Evolutionary conservation across 768 basidiomycete species (phyloP), one percentile per base, ranked within the genome.

Genomic region (Trametes cubensis): DNA sequence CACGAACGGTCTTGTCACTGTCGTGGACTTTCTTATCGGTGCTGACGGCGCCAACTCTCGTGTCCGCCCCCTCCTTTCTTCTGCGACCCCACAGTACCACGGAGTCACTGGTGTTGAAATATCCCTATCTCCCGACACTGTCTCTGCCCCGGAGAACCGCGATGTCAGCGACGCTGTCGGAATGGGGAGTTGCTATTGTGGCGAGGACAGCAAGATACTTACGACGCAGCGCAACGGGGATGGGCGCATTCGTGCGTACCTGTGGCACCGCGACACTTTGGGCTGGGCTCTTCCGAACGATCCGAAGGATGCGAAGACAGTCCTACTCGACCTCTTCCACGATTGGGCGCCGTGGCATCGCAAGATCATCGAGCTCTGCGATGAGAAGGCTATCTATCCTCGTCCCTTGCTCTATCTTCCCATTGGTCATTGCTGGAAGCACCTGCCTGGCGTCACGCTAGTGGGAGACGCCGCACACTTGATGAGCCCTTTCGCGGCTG

Each of bases 21-120:
- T 49, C 13, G 25, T 58, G 28, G 72, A 69, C 56, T 2, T 75
- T 49, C 58, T 77, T 40, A 61, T 78, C 41, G 77, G 77, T 8
- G 76, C 77, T 17, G 77, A 78, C 49, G 79, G 80, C 7, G 71
- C 79, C 2, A 78, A 77, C 74, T 78, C 77, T 17, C 71, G 70
- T 56, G 69, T 76, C 8, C 76, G 79, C 14, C 64, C 69, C 5
- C 64, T 77, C 48, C 58, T 79, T 28, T 71, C 73, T 26, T 47
- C 70, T 21, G 66, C 69, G 10, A 56, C 56, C 34, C 77, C 78
- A 5, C 51, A 63, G 38, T 80, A 77, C 65, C 70, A 72, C 14
- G 78, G 77, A 10, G 66, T 73, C 42, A 52, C 61, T 4, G 62
- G 59, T 52, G 66, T 62, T 23, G 55, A 55, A 10, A 41, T 58